A percentile compares a stretch with the other conserved stretches of the same genome.
These are phyloP conservation scores for Hemileccinum rubropunctum DNA, from an alignment of 768 basidiomycete species.

Conservation along the genomic window DNA sequence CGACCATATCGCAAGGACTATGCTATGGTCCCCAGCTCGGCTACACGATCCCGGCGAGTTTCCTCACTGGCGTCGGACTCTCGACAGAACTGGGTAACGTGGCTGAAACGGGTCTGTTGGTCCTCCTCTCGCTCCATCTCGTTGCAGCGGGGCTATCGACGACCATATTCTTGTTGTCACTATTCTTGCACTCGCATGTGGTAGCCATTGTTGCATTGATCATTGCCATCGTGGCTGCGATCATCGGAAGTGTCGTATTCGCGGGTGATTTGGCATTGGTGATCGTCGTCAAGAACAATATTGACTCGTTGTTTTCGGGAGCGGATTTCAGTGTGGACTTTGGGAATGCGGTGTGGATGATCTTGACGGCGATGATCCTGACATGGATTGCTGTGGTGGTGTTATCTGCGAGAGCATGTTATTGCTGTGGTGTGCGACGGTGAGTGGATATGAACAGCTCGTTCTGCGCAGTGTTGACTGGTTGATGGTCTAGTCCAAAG, in stretches of 20 bases:
- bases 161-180: conserved; percentile 46
- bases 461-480: conserved; percentile 4
- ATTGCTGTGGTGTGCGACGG: conserved; percentile 62
- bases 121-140: conserved; percentile 68
- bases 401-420: conserved; percentile 62
- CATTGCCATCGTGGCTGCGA: conserved; percentile 51
- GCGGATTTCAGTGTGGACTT: conserved; percentile 47
- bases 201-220: conserved; percentile 59
- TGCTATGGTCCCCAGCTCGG: conserved; percentile 70
- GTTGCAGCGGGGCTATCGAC: conserved; percentile 60
- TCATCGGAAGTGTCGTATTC: conserved; percentile 54
- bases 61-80: conserved; percentile 44
- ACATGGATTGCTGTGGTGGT: conserved; percentile 61
- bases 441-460: conserved; percentile 10
- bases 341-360: conserved; percentile 76
- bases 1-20: conserved; percentile 22
- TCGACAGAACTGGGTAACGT: conserved; percentile 42
- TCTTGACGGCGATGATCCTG: conserved; percentile 50
- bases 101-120: conserved; percentile 48
- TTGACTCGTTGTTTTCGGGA: conserved; percentile 36
- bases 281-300: conserved; percentile 44
- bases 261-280: conserved; percentile 64
- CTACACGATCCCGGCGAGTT: conserved; percentile 54
- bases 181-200: conserved; percentile 57
- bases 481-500: conserved; percentile 6